Evolutionary conservation across 1,139 yeast genomes (phyloP).

Genomic region (Saccharomyces pastorianus): DNA sequence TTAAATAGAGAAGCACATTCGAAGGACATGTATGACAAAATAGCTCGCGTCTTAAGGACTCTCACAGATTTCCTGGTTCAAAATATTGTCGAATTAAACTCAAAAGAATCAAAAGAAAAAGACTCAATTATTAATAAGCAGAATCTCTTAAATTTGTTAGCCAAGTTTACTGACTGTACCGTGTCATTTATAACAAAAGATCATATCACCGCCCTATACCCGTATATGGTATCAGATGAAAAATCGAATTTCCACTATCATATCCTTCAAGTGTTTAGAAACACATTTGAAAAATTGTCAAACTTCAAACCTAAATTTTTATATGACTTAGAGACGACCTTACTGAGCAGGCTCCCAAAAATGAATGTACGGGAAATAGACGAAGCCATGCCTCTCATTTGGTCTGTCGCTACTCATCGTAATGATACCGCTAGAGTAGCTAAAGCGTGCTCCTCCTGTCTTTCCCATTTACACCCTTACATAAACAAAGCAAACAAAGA

Average conservation of each 20-base stretch:
- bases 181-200: conserved; percentile 51
- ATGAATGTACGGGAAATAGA: conserved; percentile 51
- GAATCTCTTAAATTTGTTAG: conserved; percentile 40
- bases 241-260: conserved; percentile 36
- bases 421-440: conserved; percentile 44
- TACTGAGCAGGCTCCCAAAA: conserved; percentile 50
- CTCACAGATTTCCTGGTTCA: conserved; percentile 28
- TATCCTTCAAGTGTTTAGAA: conserved; percentile 47
- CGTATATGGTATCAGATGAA: conserved; percentile 45
- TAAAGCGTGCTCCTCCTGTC: conserved; percentile 53
- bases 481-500: conserved; percentile 31
- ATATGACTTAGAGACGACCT: conserved; percentile 41
- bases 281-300: conserved; percentile 38
- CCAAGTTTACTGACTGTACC: conserved; percentile 45
- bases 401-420: conserved; percentile 44
- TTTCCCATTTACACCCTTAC: conserved; percentile 42
- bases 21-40: conserved; percentile 11
- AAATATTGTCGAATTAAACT: conserved; percentile 29
- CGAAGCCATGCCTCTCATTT: conserved; percentile 61
- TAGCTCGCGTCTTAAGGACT: conserved; percentile 19
- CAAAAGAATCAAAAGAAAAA: conserved; percentile 15
- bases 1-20: conserved; percentile 30
- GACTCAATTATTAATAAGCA: conserved; percentile 26
- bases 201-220: conserved; percentile 53
- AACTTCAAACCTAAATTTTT: conserved; percentile 47